Conservation (phyloP, 2,329 filamentous ascomycete species). For the Trichoderma sp. region DNA sequence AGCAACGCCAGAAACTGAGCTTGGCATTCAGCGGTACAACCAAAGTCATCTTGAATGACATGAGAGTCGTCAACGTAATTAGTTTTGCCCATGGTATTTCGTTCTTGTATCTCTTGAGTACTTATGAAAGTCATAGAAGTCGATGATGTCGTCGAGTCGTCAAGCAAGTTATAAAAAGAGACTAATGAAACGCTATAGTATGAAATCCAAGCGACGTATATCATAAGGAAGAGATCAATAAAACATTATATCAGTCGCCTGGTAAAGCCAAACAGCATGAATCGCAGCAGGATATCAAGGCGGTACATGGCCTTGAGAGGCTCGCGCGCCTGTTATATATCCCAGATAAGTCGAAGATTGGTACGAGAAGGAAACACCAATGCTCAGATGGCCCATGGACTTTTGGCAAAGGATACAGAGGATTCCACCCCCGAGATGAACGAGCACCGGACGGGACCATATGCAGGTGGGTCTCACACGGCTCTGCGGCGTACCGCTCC, state of each 20-base stretch:
- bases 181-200: neutral
- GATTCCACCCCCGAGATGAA: slow-evolving; percentile 9
- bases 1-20: slow-evolving; percentile 40
- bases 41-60: slow-evolving; percentile 39
- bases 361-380: slow-evolving; percentile 12
- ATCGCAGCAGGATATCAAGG: neutral
- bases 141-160: neutral
- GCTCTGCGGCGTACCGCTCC: slow-evolving; percentile 40
- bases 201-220: neutral
- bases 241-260: neutral
- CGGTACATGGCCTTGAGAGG: neutral
- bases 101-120: neutral
- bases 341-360: neutral
- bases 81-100: neutral
- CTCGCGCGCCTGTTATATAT: slow-evolving; percentile 8
- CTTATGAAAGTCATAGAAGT: neutral
- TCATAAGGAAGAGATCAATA: neutral
- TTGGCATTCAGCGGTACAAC: slow-evolving; percentile 44
- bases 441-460: neutral
- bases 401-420: neutral
- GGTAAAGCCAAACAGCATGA: neutral
- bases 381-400: neutral
- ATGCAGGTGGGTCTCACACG: slow-evolving; percentile 35
- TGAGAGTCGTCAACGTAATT: neutral
- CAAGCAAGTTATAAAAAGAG: neutral